phyloP scores from a whole-genome alignment of 164 flowering plant species.

The Vitis riparia region DNA sequence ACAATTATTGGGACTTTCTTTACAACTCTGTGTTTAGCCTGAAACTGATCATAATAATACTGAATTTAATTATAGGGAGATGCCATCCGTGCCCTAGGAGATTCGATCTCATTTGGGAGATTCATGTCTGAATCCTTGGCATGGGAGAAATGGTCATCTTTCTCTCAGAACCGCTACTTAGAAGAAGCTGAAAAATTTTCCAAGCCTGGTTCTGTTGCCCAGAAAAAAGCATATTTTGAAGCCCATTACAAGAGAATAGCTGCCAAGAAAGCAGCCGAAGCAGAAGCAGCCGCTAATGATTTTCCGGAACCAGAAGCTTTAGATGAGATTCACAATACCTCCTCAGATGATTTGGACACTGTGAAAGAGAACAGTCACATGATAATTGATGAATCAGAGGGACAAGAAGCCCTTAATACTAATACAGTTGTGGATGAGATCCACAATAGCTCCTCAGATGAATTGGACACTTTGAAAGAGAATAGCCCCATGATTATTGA shows the following conservation, averaged over 20 bases:
- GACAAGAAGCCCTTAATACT: constrained; percentile 4
- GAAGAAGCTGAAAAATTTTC: constrained; percentile 78
- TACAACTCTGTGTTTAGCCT: no score
- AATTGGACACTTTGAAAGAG: no score
- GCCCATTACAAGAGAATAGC: constrained; percentile 74
- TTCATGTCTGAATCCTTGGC: constrained; percentile 66
- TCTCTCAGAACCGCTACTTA: constrained; percentile 67
- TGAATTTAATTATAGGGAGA: constrained; percentile 46
- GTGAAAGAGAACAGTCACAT: constrained; percentile 4
- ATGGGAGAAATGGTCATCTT: constrained; percentile 90
- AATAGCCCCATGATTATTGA: neutral
- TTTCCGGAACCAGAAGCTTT: constrained; percentile 11
- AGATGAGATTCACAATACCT: constrained; percentile 5
- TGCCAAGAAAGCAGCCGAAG: constrained; percentile 51
- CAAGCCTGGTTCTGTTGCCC: constrained; percentile 82
- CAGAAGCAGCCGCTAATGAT: constrained; percentile 22
- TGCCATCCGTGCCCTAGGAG: constrained; percentile 42
- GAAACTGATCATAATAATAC: no score
- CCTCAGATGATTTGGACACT: constrained; percentile 13
- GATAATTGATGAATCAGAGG: constrained; percentile 14
- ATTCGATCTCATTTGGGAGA: constrained; percentile 84
- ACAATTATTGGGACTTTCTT: neutral
- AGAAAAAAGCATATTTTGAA: constrained; percentile 86
- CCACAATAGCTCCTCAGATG: no score
- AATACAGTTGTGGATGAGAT: neutral